These are phyloP conservation scores for Phalaenopsis aphrodite DNA, from an alignment of 106 monocot species.

Conservation along the genomic window DNA sequence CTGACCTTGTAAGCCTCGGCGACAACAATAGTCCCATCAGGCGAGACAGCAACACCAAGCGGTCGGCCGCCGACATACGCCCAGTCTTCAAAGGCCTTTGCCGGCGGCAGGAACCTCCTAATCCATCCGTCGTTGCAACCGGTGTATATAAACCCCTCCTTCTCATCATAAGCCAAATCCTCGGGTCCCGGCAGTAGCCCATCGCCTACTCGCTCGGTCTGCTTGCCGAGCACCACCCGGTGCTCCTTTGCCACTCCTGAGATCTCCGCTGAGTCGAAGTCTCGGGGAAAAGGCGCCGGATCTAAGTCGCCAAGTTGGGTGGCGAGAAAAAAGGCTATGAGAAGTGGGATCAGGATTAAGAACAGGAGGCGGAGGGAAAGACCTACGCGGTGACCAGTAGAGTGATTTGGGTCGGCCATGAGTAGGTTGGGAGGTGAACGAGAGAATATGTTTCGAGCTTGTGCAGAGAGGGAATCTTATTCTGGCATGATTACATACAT, in stretches of 20 bases:
- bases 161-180: slow-evolving; percentile 53
- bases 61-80: slow-evolving; percentile 46
- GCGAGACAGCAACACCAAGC: slow-evolving; percentile 29
- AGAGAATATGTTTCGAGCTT: too few species aligned
- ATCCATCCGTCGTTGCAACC: slow-evolving; percentile 70
- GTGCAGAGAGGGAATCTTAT: too few species aligned
- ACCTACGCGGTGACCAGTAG: neutral
- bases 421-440: too few species aligned
- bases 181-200: slow-evolving; percentile 45
- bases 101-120: slow-evolving; percentile 16
- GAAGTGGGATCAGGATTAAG: neutral
- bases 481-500: too few species aligned
- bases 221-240: slow-evolving; percentile 12
- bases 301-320: slow-evolving; percentile 14
- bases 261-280: slow-evolving; percentile 13
- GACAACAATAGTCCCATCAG: slow-evolving; percentile 31
- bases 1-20: slow-evolving; percentile 41
- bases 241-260: too few species aligned
- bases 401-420: too few species aligned
- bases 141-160: slow-evolving; percentile 33
- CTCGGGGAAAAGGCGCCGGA: slow-evolving; percentile 30
- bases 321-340: neutral
- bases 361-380: neutral
- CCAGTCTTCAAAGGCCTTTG: slow-evolving; percentile 33
- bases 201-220: slow-evolving; percentile 46